A percentile compares a stretch with the other conserved stretches of the same genome.
phyloP scores from a whole-genome alignment of 2,329 filamentous ascomycete species.

The Penicillium nordicum region DNA sequence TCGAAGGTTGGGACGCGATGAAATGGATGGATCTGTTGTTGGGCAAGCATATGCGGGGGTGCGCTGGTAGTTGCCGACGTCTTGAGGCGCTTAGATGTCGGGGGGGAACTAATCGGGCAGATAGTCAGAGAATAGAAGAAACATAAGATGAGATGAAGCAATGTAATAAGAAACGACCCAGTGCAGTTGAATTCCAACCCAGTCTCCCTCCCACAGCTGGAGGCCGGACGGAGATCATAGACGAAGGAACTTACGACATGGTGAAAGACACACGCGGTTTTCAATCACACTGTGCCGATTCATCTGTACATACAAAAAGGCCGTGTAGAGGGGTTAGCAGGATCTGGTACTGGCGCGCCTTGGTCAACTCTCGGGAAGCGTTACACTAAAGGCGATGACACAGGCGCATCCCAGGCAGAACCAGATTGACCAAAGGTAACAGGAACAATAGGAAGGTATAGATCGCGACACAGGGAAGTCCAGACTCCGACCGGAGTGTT shows the following conservation, averaged over 20 bases:
- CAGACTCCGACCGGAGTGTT: slow-evolving; percentile 14
- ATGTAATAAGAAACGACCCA: slow-evolving; percentile 11
- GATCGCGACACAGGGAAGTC: slow-evolving; percentile 10
- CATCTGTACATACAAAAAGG: slow-evolving; percentile 40
- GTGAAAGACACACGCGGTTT: slow-evolving; percentile 33
- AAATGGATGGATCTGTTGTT: slow-evolving; percentile 39
- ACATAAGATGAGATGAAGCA: slow-evolving; percentile 2
- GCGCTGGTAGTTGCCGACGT: slow-evolving; percentile 36
- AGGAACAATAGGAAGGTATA: slow-evolving; percentile 5
- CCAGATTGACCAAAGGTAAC: slow-evolving; percentile 22
- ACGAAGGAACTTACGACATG: slow-evolving; percentile 42
- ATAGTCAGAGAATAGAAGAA: slow-evolving; percentile 9
- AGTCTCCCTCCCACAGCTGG: slow-evolving; percentile 23
- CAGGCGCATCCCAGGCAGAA: slow-evolving; percentile 37
- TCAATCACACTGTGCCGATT: slow-evolving; percentile 37
- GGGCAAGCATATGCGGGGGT: slow-evolving; percentile 37
- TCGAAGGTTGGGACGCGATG: slow-evolving; percentile 37
- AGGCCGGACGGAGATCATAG: slow-evolving; percentile 24
- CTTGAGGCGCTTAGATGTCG: slow-evolving; percentile 43
- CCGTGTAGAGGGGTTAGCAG: slow-evolving; percentile 33
- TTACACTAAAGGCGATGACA: slow-evolving; percentile 41
- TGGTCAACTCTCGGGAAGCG: slow-evolving; percentile 32
- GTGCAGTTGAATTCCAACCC: slow-evolving; percentile 10
- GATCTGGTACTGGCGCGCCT: slow-evolving; percentile 33
- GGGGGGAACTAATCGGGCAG: slow-evolving; percentile 34